Evolutionary conservation across 805 yeast species (phyloP), one percentile per base, ranked within the genome.

Genomic region (Candida broadrunensis): DNA sequence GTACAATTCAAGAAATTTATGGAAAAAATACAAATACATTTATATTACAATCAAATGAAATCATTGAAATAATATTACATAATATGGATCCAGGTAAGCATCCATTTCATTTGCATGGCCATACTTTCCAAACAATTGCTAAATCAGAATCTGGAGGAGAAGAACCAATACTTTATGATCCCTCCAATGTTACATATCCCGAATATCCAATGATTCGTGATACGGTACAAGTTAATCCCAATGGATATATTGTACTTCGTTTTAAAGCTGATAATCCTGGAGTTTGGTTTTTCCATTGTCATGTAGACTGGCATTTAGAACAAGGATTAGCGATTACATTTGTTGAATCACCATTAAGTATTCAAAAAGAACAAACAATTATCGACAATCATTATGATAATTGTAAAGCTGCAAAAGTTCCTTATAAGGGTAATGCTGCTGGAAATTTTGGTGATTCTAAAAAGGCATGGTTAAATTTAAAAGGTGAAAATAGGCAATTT

Each of bases 221-320:
- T 61, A 79, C 85, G 8, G 67, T 85, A 9, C 83, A 81, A 54
- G 87, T 86, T 35, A 77, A 81, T 59, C 89, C 95, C 20, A 86
- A 86, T 58, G 89, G 97, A 2, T 83, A 87, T 69, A 76, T 89
- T 56, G 90, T 88, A 24, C 58, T 91, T 47, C 79, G 98, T 60
- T 91, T 89, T 75, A 79, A 77, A 57, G 95, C 98, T 39, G 83
- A 85, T 61, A 93, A 93, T 64, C 99, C 98, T 24, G 99, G 99
- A 72, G 90, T 90, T 33, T 91, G 98, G 99, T 79, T 83, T 64
- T 93, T 93, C 95, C 99, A 91, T 71, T 91, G 99, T 68, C 99
- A 91, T 63, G 85, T 93, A 56, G 98, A 93, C 63, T 91, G 99
- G 99, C 99, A 93, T 71, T 77, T 91, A 73, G 77, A 82, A 56